phyloP scores from a whole-genome alignment of 1,284 basidiomycete genomes.

The Somion occarium region DNA sequence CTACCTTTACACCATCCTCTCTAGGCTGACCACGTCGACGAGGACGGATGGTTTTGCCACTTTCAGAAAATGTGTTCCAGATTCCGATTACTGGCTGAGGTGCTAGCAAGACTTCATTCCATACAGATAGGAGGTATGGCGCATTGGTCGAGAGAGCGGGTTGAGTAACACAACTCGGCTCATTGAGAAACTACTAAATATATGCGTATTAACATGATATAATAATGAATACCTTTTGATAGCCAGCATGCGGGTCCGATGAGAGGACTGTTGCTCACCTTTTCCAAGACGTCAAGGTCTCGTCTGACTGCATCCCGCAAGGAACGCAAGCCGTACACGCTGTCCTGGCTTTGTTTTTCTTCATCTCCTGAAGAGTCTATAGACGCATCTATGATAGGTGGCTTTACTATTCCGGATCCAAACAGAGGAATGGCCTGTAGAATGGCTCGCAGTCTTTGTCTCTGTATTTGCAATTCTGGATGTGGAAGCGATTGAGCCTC shows the following conservation, averaged over 20 bases:
- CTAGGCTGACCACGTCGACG: slow-evolving; percentile 25
- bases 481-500: slow-evolving; percentile 25
- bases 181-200: slow-evolving; percentile 57
- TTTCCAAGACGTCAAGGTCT: slow-evolving; percentile 50
- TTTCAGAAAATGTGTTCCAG: slow-evolving; percentile 44
- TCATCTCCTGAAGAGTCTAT: slow-evolving; percentile 31
- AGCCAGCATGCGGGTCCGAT: too few relatives aligned
- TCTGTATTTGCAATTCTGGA: slow-evolving; percentile 35
- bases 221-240: background rate
- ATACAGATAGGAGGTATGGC: slow-evolving; percentile 70
- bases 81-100: slow-evolving; percentile 53
- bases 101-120: slow-evolving; percentile 68
- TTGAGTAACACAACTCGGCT: slow-evolving; percentile 36
- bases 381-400: slow-evolving; percentile 56
- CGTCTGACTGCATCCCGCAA: slow-evolving; percentile 39
- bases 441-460: slow-evolving; percentile 33
- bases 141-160: slow-evolving; percentile 66
- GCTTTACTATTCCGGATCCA: slow-evolving; percentile 36
- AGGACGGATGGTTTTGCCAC: slow-evolving; percentile 13
- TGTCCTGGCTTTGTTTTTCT: slow-evolving; percentile 37
- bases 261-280: slow-evolving; percentile 37
- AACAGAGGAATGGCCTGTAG: slow-evolving; percentile 41
- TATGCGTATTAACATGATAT: background rate
- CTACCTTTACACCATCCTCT: slow-evolving; percentile 61
- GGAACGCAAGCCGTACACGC: slow-evolving; percentile 49